phyloP scores from a whole-genome alignment of 2,329 filamentous ascomycete genomes.

The Fusarium newnesense region DNA sequence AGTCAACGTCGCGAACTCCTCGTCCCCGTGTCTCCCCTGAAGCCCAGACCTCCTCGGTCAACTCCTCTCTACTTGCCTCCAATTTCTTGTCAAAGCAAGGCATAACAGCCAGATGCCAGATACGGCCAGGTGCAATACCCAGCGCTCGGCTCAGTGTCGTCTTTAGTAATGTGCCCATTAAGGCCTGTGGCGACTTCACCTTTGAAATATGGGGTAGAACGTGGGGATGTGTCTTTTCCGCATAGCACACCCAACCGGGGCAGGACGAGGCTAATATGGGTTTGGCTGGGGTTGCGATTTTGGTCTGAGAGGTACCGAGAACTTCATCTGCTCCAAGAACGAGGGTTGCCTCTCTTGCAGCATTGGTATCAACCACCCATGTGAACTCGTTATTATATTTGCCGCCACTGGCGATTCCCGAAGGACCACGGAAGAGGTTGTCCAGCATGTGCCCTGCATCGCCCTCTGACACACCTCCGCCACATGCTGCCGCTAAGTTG shows the following conservation, averaged over 20 bases:
- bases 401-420: slow-evolving; percentile 76
- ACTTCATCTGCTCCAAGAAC: slow-evolving; percentile 82
- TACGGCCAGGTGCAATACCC: slow-evolving; percentile 77
- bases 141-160: slow-evolving; percentile 80
- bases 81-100: slow-evolving; percentile 99
- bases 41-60: slow-evolving; percentile 83
- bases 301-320: slow-evolving; percentile 48
- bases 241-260: slow-evolving; percentile 98
- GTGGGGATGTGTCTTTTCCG: slow-evolving; percentile 96
- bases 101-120: slow-evolving; percentile 98
- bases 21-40: slow-evolving; percentile 58
- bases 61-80: slow-evolving; percentile 91
- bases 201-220: slow-evolving; percentile 90
- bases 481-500: slow-evolving; percentile 86
- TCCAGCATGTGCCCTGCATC: slow-evolving; percentile 86
- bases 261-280: slow-evolving; percentile 90
- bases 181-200: slow-evolving; percentile 92
- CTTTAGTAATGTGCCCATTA: slow-evolving; percentile 91
- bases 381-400: slow-evolving; percentile 80
- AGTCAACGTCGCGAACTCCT: slow-evolving; percentile 89
- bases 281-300: slow-evolving; percentile 43
- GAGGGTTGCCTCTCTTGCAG: slow-evolving; percentile 83
- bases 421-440: slow-evolving; percentile 75
- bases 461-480: slow-evolving; percentile 73
- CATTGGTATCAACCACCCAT: slow-evolving; percentile 92